A percentile compares a stretch with the other conserved stretches of the same genome.
These are phyloP conservation scores for Pleodorina starrii DNA, from an alignment of 139 green algal species.

Conservation along the genomic window DNA sequence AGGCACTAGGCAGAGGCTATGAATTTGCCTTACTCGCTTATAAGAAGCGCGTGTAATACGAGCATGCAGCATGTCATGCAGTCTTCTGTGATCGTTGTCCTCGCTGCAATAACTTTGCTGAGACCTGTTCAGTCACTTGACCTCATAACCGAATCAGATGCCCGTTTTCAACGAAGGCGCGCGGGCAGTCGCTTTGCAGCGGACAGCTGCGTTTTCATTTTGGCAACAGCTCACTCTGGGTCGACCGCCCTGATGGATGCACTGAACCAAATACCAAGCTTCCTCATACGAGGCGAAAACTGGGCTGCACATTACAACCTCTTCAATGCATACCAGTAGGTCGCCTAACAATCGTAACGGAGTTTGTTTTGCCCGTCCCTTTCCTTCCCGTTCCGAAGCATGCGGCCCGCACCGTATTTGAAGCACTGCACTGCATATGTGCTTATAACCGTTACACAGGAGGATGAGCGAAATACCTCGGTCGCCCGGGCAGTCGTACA, in stretches of 20 bases:
- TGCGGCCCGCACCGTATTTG: neutral
- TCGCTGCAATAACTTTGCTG: neutral
- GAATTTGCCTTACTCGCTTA: no score
- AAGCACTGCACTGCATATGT: neutral
- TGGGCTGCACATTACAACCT: constrained; percentile 23
- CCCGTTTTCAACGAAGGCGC: neutral
- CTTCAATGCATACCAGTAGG: constrained; percentile 23
- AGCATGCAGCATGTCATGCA: neutral
- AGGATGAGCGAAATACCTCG: neutral
- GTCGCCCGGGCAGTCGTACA: neutral
- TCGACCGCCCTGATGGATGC: constrained; percentile 16
- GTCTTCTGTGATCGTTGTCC: neutral
- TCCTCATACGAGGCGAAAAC: constrained; percentile 26
- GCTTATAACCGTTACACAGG: neutral
- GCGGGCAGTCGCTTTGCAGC: neutral
- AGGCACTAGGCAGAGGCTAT: no score
- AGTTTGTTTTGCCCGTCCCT: neutral
- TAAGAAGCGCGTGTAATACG: no score
- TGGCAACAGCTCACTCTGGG: neutral
- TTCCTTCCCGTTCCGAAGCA: neutral
- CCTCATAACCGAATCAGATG: neutral
- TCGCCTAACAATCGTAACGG: neutral
- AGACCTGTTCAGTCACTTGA: neutral
- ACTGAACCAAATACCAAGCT: constrained; percentile 21
- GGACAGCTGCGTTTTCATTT: neutral